Evolutionary conservation across 768 basidiomycete genomes (phyloP), one percentile per base, ranked within the genome.

Genomic region (Leucosporidium creatinivorum): DNA sequence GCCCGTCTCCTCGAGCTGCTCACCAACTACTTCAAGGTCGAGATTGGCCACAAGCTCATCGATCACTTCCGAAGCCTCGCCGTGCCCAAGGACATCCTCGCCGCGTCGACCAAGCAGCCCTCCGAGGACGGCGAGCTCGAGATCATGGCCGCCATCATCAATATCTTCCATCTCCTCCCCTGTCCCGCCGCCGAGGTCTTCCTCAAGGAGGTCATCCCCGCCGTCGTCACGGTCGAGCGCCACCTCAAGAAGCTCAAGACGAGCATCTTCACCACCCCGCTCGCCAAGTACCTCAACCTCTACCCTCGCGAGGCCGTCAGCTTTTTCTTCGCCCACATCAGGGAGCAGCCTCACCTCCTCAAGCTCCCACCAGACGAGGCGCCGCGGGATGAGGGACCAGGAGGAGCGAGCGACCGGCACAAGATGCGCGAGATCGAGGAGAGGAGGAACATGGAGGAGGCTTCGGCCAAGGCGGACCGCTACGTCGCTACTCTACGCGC

Each of bases 21-120:
- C 63, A 96, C 93, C 49, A 97, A 97, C 77, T 98, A 99, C 80
- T 99, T 99, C 86, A 98, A 97, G 78, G 94, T 99, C 23, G 96
- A 99, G 80, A 98, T 99, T 67, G 96, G 96, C 0, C 85, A 90
- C 78, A 99, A 99, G 79, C 85, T 99, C 10, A 82, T 99, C 26
- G 96, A 98, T 74, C 96, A 99, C 77, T 97, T 94, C 80, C 87
- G 88, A 52, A 86, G 88, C 48, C 87, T 99, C 26, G 90, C 94
- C 30, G 92, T 94, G 75, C 88, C 91, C 19, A 86, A 87, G 71
- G 87, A 90, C 81, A 82, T 97, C 31, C 83, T 84, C 65, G 85
- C 85, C 57, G 88, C 93, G 0, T 86, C 91, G 0, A 85, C 86
- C 66, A 82, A 89, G 7, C 80, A 79, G 58, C 62, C 66, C 9